Percentiles rank a stretch among this genome's conserved stretches.
phyloP scores from a whole-genome alignment of 352 stramenopile genomes.

The Globisporangium iwayamae region DNA sequence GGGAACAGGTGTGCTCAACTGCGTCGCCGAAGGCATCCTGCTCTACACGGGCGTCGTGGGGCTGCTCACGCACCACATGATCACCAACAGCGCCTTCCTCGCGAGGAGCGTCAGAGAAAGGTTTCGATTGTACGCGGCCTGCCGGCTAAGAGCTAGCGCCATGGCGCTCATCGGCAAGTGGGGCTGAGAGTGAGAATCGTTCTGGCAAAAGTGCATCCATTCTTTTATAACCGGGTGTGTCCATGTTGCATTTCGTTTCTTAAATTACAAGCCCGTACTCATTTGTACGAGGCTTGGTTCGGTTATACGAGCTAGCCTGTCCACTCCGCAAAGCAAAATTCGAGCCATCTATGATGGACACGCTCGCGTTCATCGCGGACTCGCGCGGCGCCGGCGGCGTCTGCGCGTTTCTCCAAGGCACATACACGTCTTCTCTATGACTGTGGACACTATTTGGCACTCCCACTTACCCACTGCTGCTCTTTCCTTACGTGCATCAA shows the following conservation, averaged over 20 bases:
- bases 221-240: not conserved
- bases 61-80: constrained; percentile 76
- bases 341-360: constrained; percentile 6
- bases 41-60: constrained; percentile 51
- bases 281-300: not conserved
- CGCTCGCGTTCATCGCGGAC: constrained; percentile 31
- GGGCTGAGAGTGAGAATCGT: constrained; percentile 21
- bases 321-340: not conserved
- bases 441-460: not conserved
- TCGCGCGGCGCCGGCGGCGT: constrained; percentile 39
- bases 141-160: constrained; percentile 48
- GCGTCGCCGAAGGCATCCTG: constrained; percentile 61
- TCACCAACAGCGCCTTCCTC: constrained; percentile 58
- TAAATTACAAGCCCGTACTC: not conserved
- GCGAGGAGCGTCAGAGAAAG: constrained; percentile 26
- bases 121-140: constrained; percentile 36
- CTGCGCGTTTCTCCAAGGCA: constrained; percentile 37
- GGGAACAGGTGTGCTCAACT: constrained; percentile 61
- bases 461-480: not conserved
- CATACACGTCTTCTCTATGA: not conserved
- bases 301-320: not conserved
- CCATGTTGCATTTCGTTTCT: not conserved
- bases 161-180: constrained; percentile 75
- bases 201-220: not conserved
- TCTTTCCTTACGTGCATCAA: not conserved